Conservation (phyloP, 2,329 filamentous ascomycete species). For the Neocucurbitaria cava region DNA sequence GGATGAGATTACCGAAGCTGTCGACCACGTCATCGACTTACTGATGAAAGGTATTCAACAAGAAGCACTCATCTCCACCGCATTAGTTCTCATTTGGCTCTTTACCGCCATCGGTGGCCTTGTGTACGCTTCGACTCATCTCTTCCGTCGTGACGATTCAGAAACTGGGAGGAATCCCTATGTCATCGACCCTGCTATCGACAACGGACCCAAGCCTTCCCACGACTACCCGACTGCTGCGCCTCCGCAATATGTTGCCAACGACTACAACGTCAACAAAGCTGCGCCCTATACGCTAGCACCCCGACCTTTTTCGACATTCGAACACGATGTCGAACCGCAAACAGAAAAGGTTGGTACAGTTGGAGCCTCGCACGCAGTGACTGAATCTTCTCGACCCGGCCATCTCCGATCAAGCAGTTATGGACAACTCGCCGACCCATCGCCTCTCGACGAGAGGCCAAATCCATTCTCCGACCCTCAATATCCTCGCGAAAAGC, state of each 20-base stretch:
- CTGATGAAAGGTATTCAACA: slow-evolving; percentile 72
- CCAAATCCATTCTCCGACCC: slow-evolving; percentile 43
- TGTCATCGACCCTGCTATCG: slow-evolving; percentile 37
- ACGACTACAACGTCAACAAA: slow-evolving; percentile 53
- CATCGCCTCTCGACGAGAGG: slow-evolving; percentile 51
- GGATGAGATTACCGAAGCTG: slow-evolving; percentile 81
- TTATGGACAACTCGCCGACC: slow-evolving; percentile 53
- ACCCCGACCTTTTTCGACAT: slow-evolving; percentile 53
- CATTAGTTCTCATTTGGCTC: slow-evolving; percentile 78
- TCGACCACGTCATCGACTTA: slow-evolving; percentile 72
- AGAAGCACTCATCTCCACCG: slow-evolving; percentile 80
- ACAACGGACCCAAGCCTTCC: slow-evolving; percentile 27
- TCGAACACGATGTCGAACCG: slow-evolving; percentile 43
- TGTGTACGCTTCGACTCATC: slow-evolving; percentile 68
- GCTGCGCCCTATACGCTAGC: slow-evolving; percentile 56
- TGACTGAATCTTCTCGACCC: slow-evolving; percentile 52
- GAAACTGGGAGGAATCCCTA: slow-evolving; percentile 33
- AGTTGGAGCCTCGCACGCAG: slow-evolving; percentile 51
- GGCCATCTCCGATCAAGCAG: slow-evolving; percentile 54
- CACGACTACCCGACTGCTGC: slow-evolving; percentile 42
- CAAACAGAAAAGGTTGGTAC: slow-evolving; percentile 53
- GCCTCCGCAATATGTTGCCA: slow-evolving; percentile 50
- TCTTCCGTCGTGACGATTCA: slow-evolving; percentile 62
- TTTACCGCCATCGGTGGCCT: slow-evolving; percentile 78
- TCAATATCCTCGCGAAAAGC: slow-evolving; percentile 28